Base-by-base conservation (phyloP, 164 flowering plant genomes). In the Liriodendron chinense region DNA sequence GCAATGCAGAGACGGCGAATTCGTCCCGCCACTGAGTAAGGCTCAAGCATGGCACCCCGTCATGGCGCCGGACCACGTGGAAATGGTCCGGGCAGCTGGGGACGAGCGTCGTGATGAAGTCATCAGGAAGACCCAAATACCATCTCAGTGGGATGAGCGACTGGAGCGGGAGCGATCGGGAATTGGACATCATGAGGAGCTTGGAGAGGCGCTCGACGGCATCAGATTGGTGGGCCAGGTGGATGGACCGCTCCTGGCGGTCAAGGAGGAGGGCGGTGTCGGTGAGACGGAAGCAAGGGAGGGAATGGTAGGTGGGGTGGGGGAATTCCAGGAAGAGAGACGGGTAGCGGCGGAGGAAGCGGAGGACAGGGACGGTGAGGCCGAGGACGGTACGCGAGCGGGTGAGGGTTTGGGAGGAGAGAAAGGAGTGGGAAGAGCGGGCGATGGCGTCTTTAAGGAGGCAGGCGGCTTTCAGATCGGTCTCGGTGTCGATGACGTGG, bases 381-480 rank as follows among this genome's bases (percentile, higher is more conserved):
- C 98, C 99, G n/a, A 96, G 90, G 25, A 80, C 87, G 77, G 86
- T 91, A 50, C 90, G 97, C 87, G 91, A 86, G 23, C 86, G 90
- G 43, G 90, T 71, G 75, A 96, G 75, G 23, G 91, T 76, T 63
- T 82, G 84, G 23, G 92, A 77, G 28, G 97, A 87, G 75, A 96
- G 81, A 82, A 85, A 92, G 4, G 89, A 91, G 9, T 92, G 84
- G 24, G 97, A 75, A 49, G 97, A 86, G 66, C 97, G 87, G 65
- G 87, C 84, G 69, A 96, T 93, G 47, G 97, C 95, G 75, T 94
- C 93, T 81, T 96, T 96, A 79, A 96, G 89, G n/a, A 96, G 89
- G 75, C 83, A 90, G 1, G 92, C 97, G 13, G 99, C 99, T 78
- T 96, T 96, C 70, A 96, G 86, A 77, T 94, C 98, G 23, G 96